Percentiles rank a stretch among this genome's conserved stretches.
Evolutionary conservation across 768 basidiomycete genomes (phyloP).

Genomic region (Termitomyces sp.): DNA sequence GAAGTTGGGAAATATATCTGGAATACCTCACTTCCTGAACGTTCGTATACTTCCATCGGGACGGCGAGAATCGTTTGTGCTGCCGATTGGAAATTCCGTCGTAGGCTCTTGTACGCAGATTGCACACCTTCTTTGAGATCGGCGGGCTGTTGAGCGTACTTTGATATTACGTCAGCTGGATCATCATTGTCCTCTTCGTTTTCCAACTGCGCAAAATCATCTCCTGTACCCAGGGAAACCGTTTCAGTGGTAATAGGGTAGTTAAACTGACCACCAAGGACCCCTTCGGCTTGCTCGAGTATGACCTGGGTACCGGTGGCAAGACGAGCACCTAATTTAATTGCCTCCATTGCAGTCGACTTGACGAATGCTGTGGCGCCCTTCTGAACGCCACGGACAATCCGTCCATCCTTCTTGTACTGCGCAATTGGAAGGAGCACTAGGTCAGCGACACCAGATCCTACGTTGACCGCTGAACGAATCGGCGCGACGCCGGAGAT

Average conservation of each 20-base stretch:
- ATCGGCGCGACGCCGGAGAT: constrained; percentile 96
- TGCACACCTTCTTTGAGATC: constrained; percentile 85
- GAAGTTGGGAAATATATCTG: background rate
- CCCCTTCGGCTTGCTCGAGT: constrained; percentile 88
- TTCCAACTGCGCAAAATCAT: constrained; percentile 21
- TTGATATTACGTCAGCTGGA: constrained; percentile 64
- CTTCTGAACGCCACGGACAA: constrained; percentile 90
- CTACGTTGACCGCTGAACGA: constrained; percentile 94
- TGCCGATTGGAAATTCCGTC: constrained; percentile 83
- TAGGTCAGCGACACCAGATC: constrained; percentile 93
- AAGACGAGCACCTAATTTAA: constrained; percentile 88
- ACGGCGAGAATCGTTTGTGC: constrained; percentile 98
- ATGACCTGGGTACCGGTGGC: constrained; percentile 99
- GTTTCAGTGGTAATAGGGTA: constrained; percentile 64
- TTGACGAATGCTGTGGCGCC: constrained; percentile 91
- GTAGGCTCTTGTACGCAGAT: constrained; percentile 86
- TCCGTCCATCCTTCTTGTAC: constrained; percentile 93
- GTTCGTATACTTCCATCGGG: constrained; percentile 98
- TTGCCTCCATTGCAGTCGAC: constrained; percentile 91
- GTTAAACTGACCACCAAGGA: constrained; percentile 76
- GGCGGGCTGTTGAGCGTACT: constrained; percentile 87
- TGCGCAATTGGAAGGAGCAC: constrained; percentile 95
- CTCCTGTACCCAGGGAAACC: constrained; percentile 40
- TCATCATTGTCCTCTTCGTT: constrained; percentile 37
- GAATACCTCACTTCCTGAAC: constrained; percentile 83